These are phyloP conservation scores for Stephania yunnanensis DNA, from an alignment of 164 flowering plant genomes.

Conservation along the genomic window DNA sequence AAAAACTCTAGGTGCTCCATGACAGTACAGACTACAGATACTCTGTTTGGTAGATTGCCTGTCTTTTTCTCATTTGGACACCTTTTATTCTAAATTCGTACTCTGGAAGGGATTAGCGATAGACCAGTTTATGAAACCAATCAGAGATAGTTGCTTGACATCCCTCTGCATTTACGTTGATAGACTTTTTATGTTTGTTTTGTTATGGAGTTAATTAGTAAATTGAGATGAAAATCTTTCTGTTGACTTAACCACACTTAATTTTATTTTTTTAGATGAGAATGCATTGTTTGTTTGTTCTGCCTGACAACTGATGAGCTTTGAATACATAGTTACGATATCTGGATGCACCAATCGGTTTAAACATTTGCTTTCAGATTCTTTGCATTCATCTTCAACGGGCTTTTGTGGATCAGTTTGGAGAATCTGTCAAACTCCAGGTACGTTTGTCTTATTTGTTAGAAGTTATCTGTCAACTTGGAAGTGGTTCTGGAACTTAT, in stretches of 20 bases:
- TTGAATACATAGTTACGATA: conserved; percentile 4
- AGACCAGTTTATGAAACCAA: background rate
- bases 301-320: background rate
- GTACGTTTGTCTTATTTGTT: conserved; percentile 25
- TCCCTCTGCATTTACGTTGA: background rate
- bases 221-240: background rate
- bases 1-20: too few species aligned
- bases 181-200: background rate
- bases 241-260: background rate
- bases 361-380: conserved; percentile 46
- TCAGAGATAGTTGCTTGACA: background rate
- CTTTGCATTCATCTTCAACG: conserved; percentile 89
- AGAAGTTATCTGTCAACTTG: background rate
- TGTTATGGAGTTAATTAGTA: too few species aligned
- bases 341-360: conserved; percentile 9
- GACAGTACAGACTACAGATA: background rate
- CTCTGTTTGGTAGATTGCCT: background rate
- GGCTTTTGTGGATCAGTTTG: conserved; percentile 47
- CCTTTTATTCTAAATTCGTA: background rate
- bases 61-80: background rate
- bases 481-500: background rate
- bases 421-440: conserved; percentile 67
- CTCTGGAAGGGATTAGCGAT: background rate
- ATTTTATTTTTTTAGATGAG: background rate
- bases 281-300: background rate